These are phyloP conservation scores for Arthrinium puccinioides DNA, from an alignment of 2,329 filamentous ascomycete genomes.

Conservation along the genomic window DNA sequence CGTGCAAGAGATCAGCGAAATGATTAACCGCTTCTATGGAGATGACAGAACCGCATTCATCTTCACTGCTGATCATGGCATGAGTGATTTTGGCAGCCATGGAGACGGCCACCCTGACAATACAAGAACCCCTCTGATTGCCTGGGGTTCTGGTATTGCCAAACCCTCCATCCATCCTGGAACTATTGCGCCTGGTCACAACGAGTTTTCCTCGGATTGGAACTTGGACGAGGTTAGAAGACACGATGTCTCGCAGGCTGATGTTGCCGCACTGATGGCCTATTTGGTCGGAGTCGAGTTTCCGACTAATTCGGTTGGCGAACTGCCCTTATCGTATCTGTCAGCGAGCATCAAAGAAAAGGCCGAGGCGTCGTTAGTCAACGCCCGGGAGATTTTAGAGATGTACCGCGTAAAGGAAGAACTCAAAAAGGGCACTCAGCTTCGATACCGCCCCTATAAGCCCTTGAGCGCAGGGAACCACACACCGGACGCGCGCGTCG, in stretches of 20 bases:
- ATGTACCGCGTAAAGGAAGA: conserved; percentile 95
- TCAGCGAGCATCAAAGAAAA: conserved; percentile 67
- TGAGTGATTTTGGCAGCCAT: conserved; percentile 99
- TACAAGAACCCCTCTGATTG: conserved; percentile 85
- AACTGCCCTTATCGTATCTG: conserved; percentile 79
- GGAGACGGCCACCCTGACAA: conserved; percentile 97
- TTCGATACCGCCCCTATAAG: conserved; percentile 71
- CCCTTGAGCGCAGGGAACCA: conserved; percentile 53
- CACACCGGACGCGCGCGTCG: conserved; percentile 59
- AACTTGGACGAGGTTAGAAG: conserved; percentile 70
- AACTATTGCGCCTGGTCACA: conserved; percentile 67
- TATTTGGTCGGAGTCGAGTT: conserved; percentile 84
- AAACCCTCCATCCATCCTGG: conserved; percentile 54
- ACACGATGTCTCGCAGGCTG: conserved; percentile 89
- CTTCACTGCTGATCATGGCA: conserved; percentile 96
- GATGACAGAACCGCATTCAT: conserved; percentile 86
- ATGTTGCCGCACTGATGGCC: conserved; percentile 92
- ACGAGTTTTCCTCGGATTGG: conserved; percentile 90
- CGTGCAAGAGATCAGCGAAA: conserved; percentile 71
- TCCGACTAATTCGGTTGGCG: conserved; percentile 92
- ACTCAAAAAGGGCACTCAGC: conserved; percentile 65
- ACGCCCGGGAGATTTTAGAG: conserved; percentile 81
- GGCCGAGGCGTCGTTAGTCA: conserved; percentile 75
- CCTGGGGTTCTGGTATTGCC: conserved; percentile 88
- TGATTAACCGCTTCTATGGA: conserved; percentile 80